Base-by-base conservation (phyloP, 192 early-diverging fungal species). In the Jimgerdemannia lactiflua region DNA sequence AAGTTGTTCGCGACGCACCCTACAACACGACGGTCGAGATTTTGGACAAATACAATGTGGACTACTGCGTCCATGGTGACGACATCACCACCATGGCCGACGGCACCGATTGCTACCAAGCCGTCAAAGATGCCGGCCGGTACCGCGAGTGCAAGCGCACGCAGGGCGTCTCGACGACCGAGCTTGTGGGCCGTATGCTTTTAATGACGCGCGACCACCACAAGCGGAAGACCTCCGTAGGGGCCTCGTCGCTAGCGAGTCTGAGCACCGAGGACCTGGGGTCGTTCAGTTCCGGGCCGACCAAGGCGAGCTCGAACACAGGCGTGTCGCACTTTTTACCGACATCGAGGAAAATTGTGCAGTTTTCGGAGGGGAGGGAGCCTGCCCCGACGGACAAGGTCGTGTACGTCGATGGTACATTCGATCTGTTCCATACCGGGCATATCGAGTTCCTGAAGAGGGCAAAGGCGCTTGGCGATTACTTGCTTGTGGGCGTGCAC, bases 121-220 rank as follows among this genome's bases (percentile, higher is more conserved):
- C 87, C 3, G 97, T 97, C 74, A 99, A 99, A 81, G 94, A 95
- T 74, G 97, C 97, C 65, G 95, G 95, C 3, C 83, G 95, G 42
- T 99, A 99, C 90, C 86, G 89, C 77, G 96, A 99, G 82, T 99
- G 95, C 86, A 97, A 95, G 88, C 93, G 97, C 77, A 99, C 96
- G 2, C 90, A 94, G 75, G 96, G 96, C 20, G 92, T 99, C 63
- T 96, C 95, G n/a, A 99, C 97, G 3, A 99, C 97, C 18, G 97
- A 97, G 85, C 86, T 99, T 39, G 96, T 99, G 4, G 94, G 95
- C 29, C 90, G 97, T 70, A 99, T 99, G 95, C 85, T 98, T 77
- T 82, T 96, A 68, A 92, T 97, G 90, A 93, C 94, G 17, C 88
- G 86, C 73, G 94, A 95, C 84, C 95, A 98, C 83, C 94, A 95